Conservation (phyloP, 2,329 filamentous ascomycete genomes). For the Claviceps maximensis region DNA sequence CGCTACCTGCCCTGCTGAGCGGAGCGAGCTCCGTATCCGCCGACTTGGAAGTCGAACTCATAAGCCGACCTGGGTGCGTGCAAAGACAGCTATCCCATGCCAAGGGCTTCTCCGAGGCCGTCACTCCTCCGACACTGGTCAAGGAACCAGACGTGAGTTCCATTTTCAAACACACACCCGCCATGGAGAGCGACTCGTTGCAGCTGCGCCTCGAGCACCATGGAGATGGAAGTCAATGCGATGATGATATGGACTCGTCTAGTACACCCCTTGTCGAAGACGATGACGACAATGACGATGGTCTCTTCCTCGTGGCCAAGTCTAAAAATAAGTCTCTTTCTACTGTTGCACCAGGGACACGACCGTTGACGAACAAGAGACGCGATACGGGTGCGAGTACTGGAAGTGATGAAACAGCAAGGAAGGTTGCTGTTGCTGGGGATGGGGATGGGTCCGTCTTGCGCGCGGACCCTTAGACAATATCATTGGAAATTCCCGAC, state of each 20-base stretch:
- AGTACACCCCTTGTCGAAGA: slow-evolving; percentile 20
- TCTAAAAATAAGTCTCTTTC: slow-evolving; percentile 29
- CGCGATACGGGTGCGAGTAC: slow-evolving; percentile 49
- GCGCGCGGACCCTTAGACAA: background rate
- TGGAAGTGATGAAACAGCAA: slow-evolving; percentile 50
- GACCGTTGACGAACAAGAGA: slow-evolving; percentile 28
- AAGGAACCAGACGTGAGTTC: slow-evolving; percentile 35
- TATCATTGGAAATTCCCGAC: background rate
- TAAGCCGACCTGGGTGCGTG: background rate
- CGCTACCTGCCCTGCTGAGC: slow-evolving; percentile 48
- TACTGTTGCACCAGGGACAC: slow-evolving; percentile 7
- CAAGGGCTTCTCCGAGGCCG: slow-evolving; percentile 36
- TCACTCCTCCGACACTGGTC: slow-evolving; percentile 37
- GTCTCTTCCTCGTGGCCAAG: slow-evolving; percentile 40
- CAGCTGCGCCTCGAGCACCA: slow-evolving; percentile 15
- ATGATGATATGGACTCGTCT: slow-evolving; percentile 2
- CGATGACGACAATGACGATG: slow-evolving; percentile 41
- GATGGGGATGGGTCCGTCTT: background rate
- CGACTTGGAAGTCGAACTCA: slow-evolving; percentile 46
- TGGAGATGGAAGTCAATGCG: slow-evolving; percentile 2
- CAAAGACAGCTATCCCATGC: slow-evolving; percentile 33
- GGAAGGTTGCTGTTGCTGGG: slow-evolving; percentile 25
- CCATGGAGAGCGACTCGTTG: slow-evolving; percentile 21
- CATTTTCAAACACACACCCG: slow-evolving; percentile 19
- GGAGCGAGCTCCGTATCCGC: slow-evolving; percentile 52